A percentile compares a stretch with the other conserved stretches of the same genome.
These are phyloP conservation scores for Picochlorum sp. DNA, from an alignment of 139 green algal species.

Conservation along the genomic window DNA sequence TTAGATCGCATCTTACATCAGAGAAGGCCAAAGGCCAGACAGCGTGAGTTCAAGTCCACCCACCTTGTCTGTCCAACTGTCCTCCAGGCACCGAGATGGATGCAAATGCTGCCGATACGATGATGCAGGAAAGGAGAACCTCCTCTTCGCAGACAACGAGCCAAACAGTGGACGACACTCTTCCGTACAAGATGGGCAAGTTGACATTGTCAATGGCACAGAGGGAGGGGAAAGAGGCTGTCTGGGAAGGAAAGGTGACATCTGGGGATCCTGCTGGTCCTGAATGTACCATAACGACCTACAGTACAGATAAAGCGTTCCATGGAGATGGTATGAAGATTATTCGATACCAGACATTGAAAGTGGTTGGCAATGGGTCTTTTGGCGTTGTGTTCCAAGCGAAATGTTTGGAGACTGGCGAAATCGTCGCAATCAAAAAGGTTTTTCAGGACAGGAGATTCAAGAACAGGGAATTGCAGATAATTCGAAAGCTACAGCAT, in stretches of 20 bases:
- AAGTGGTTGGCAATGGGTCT: conserved; percentile 93
- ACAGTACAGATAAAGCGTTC: conserved; percentile 7
- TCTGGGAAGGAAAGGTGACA: conserved; percentile 52
- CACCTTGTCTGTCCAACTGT: no score
- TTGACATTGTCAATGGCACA: conserved; percentile 41
- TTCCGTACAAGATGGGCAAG: conserved; percentile 48
- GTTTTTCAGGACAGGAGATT: conserved; percentile 99
- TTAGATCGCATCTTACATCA: no score
- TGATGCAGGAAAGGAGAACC: not conserved
- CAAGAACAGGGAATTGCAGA: conserved; percentile 99
- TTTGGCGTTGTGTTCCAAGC: conserved; percentile 98
- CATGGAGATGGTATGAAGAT: conserved; percentile 30
- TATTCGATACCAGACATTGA: conserved; percentile 81
- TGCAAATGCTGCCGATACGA: no score
- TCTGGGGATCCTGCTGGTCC: conserved; percentile 51
- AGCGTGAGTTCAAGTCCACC: no score
- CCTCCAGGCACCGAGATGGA: no score
- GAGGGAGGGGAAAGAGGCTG: conserved; percentile 36
- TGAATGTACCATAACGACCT: conserved; percentile 44
- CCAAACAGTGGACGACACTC: not conserved
- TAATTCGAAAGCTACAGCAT: conserved; percentile 95
- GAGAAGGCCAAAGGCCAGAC: no score
- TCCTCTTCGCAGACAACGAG: not conserved
- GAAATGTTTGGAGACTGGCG: conserved; percentile 84
- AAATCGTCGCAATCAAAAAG: conserved; percentile 99